phyloP scores from a whole-genome alignment of 495 filamentous ascomycete genomes.

The Letharia columbiana region DNA sequence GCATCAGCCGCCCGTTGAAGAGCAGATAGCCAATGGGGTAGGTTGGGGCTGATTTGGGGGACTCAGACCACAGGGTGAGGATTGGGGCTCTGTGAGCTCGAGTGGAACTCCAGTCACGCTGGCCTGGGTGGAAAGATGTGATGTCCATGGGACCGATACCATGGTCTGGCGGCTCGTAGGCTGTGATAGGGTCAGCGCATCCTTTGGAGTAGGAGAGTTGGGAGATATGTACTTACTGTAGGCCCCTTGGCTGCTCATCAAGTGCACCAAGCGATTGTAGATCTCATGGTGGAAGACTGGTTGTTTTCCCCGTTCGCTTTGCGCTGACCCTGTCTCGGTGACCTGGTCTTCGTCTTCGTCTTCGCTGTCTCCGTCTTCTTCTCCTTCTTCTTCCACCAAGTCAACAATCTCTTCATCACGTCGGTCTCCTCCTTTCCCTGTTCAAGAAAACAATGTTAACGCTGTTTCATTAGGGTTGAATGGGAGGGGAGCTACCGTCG shows the following conservation, averaged over 20 bases:
- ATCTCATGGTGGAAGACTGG: slow-evolving; percentile 1
- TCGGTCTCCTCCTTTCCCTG: not conserved
- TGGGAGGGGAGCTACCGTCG: not conserved
- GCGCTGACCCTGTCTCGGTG: not conserved
- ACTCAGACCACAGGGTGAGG: not conserved
- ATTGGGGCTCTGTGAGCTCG: not conserved
- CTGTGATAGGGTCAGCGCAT: not conserved
- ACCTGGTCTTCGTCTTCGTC: not conserved
- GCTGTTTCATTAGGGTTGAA: not conserved
- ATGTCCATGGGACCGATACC: not conserved
- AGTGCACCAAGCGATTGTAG: not conserved
- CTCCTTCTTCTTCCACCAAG: not conserved
- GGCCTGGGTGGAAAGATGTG: not conserved
- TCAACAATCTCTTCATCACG: not conserved
- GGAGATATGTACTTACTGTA: not conserved
- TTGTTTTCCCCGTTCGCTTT: not conserved
- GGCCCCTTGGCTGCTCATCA: not conserved
- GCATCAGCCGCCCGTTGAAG: not conserved
- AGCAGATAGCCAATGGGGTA: not conserved
- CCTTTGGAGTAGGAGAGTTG: not conserved
- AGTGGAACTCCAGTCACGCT: not conserved
- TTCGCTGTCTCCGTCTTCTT: not conserved
- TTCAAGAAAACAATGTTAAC: not conserved
- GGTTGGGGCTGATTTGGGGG: not conserved
- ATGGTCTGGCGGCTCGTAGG: not conserved